Evolutionary conservation across 2,329 filamentous ascomycete genomes (phyloP).

Genomic region (Fusarium caatingaense): DNA sequence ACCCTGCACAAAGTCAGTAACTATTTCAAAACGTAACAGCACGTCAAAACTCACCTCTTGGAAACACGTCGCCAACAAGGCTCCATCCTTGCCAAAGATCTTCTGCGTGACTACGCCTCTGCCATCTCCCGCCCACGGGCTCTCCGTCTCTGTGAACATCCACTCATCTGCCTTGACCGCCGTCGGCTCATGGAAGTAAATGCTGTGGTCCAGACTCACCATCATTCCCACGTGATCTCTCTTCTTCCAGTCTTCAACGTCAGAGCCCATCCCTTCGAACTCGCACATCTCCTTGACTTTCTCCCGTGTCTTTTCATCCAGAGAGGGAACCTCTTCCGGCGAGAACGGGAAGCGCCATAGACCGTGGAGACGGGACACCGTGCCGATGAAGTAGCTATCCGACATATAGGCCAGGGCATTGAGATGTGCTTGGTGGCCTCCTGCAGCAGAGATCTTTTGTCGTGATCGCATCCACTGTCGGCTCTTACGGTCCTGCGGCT

Average conservation of each 20-base stretch:
- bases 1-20: conserved; percentile 55
- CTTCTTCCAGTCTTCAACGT: conserved; percentile 60
- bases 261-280: conserved; percentile 54
- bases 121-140: conserved; percentile 82
- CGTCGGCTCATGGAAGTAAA: conserved; percentile 73
- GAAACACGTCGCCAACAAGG: conserved; percentile 79
- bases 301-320: conserved; percentile 56
- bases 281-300: conserved; percentile 55
- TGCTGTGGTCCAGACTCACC: conserved; percentile 81
- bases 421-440: conserved; percentile 83
- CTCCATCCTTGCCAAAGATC: conserved; percentile 78
- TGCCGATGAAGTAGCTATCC: conserved; percentile 94
- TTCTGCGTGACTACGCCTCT: conserved; percentile 80
- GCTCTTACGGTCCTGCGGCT: conserved; percentile 74
- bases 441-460: conserved; percentile 77
- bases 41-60: conserved; percentile 72
- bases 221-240: conserved; percentile 81
- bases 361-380: conserved; percentile 81
- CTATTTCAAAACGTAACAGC: background rate
- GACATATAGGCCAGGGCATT: conserved; percentile 92
- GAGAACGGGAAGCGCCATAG: conserved; percentile 77
- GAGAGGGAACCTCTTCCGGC: conserved; percentile 64
- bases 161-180: conserved; percentile 74
- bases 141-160: conserved; percentile 85
- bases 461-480: conserved; percentile 80